Percentiles rank a stretch among this genome's conserved stretches.
These are phyloP conservation scores for Moesziomyces antarcticus DNA, from an alignment of 1,284 basidiomycete genomes.

Conservation along the genomic window DNA sequence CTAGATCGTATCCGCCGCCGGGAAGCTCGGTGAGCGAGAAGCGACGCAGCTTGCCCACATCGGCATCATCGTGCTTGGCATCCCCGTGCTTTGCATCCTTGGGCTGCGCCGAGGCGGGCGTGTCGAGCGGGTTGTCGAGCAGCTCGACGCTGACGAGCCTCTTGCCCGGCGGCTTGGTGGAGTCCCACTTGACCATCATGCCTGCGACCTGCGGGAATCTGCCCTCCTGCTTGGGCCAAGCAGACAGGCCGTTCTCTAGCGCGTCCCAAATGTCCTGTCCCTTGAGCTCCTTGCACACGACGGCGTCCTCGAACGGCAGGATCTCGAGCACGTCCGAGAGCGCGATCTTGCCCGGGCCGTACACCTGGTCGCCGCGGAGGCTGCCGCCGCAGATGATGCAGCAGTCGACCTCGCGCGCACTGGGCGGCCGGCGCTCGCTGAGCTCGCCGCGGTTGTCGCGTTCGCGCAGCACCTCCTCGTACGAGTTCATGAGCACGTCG, in stretches of 20 bases:
- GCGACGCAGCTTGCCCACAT: constrained; percentile 24
- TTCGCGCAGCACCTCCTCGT: constrained; percentile 80
- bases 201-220: constrained; percentile 90
- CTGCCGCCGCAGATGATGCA: constrained; percentile 73
- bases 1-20: constrained; percentile 33
- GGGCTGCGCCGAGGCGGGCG: constrained; percentile 1
- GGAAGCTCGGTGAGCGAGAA: constrained; percentile 36
- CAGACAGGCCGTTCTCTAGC: constrained; percentile 79
- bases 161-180: constrained; percentile 70
- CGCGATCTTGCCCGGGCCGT: constrained; percentile 79
- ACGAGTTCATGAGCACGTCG: constrained; percentile 84
- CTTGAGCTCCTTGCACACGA: constrained; percentile 82
- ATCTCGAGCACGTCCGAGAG: constrained; percentile 88
- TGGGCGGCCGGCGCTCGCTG: constrained; percentile 14
- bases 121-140: constrained; percentile 45
- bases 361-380: constrained; percentile 84
- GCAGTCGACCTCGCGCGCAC: constrained; percentile 50
- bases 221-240: constrained; percentile 91
- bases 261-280: constrained; percentile 84
- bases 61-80: constrained; percentile 3
- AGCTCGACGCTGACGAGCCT: constrained; percentile 56
- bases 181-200: constrained; percentile 89
- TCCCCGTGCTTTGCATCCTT: constrained; percentile 10
- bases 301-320: constrained; percentile 86
- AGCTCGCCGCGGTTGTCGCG: constrained; percentile 70